Conservation (phyloP, 495 filamentous ascomycete species). For the Cercophora scortea region DNA sequence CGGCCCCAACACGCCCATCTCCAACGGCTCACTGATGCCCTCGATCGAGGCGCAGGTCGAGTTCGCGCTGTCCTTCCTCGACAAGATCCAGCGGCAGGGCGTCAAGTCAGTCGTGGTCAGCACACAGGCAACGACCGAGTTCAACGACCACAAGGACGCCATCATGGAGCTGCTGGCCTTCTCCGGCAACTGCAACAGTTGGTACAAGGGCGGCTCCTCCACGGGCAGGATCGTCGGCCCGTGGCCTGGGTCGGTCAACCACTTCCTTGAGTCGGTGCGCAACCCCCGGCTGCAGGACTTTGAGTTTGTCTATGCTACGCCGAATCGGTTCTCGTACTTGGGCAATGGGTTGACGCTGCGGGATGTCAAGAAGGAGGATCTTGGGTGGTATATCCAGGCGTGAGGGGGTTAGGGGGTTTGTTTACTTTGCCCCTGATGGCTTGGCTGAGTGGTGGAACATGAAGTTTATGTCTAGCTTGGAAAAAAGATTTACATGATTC, state of each 20-base stretch:
- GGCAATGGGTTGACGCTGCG: neutral
- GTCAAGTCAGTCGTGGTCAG: conserved; percentile 39
- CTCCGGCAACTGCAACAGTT: conserved; percentile 36
- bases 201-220: conserved; percentile 37
- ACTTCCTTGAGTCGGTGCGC: conserved; percentile 1
- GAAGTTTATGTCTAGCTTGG: no score
- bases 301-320: neutral
- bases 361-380: conserved; percentile 2
- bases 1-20: conserved; percentile 21
- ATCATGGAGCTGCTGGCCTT: conserved; percentile 40
- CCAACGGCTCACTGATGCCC: conserved; percentile 17
- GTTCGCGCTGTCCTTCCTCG: conserved; percentile 35
- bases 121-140: conserved; percentile 30
- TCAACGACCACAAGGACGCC: conserved; percentile 33
- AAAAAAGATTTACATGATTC: no score
- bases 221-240: conserved; percentile 37
- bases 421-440: no score
- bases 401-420: no score
- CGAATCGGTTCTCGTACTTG: conserved; percentile 1
- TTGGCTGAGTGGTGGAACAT: no score
- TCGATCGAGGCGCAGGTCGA: conserved; percentile 13
- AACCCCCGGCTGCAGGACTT: neutral
- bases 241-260: conserved; percentile 8
- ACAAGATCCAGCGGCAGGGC: conserved; percentile 36
- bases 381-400: neutral